Percentiles rank a stretch among this genome's conserved stretches.
Conservation (phyloP, 305 asterid species). For the Fraxinus sp. region DNA sequence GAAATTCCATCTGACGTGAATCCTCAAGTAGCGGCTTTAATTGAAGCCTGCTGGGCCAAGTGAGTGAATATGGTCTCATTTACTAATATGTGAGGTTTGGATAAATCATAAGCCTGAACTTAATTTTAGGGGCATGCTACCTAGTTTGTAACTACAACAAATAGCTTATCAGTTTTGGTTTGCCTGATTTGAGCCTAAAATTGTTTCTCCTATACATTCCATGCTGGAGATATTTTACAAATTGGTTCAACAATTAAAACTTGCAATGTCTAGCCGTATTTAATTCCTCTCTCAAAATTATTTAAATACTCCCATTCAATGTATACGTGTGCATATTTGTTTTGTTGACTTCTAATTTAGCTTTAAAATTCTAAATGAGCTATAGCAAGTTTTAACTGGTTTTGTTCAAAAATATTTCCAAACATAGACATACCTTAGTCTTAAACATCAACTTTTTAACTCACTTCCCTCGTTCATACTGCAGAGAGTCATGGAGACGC, state of each 20-base stretch:
- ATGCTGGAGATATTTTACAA: constrained; percentile 8
- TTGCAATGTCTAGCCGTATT: background rate
- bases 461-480: constrained; percentile 21
- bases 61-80: constrained; percentile 39
- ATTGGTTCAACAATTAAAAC: background rate
- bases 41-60: constrained; percentile 87
- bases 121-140: constrained; percentile 12
- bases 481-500: constrained; percentile 88
- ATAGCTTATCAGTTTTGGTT: background rate
- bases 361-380: constrained; percentile 3
- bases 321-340: background rate
- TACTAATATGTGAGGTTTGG: constrained; percentile 14
- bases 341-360: constrained; percentile 10
- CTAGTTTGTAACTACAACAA: background rate
- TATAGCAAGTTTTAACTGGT: background rate
- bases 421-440: constrained; percentile 9
- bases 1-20: constrained; percentile 75
- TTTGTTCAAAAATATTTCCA: background rate
- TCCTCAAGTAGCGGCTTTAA: constrained; percentile 72
- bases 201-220: constrained; percentile 19
- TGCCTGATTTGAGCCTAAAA: constrained; percentile 4
- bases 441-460: constrained; percentile 8
- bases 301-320: background rate
- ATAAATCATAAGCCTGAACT: background rate
- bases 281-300: background rate